Evolutionary conservation across 2,329 filamentous ascomycete species (phyloP).

Genomic region (Pezicula radicicola): DNA sequence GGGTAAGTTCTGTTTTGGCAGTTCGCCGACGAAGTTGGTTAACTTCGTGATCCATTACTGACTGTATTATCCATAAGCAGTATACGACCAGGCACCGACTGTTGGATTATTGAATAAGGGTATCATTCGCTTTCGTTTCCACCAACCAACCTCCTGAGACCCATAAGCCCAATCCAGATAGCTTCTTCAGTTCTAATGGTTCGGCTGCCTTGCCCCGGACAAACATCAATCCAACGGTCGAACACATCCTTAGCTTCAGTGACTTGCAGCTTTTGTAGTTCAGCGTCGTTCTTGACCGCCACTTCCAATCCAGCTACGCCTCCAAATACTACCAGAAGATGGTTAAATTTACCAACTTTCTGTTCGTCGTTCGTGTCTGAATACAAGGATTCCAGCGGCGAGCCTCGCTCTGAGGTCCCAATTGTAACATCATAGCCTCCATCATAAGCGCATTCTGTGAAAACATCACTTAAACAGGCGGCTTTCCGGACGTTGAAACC

Average conservation of each 20-base stretch:
- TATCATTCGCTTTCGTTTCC: conserved; percentile 16
- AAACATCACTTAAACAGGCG: conserved; percentile 65
- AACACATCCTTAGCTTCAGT: conserved; percentile 67
- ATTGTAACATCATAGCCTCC: conserved; percentile 80
- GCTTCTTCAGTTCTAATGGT: conserved; percentile 85
- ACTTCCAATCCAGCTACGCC: conserved; percentile 78
- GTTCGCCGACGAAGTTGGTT: too few species aligned
- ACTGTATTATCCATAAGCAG: neutral
- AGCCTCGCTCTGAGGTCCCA: conserved; percentile 75
- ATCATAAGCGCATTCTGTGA: conserved; percentile 72
- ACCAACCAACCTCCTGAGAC: conserved; percentile 54
- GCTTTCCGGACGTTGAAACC: conserved; percentile 72
- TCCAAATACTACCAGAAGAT: conserved; percentile 77
- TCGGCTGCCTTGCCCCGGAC: conserved; percentile 76
- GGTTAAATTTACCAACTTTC: conserved; percentile 50
- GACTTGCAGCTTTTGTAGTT: conserved; percentile 54
- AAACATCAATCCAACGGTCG: conserved; percentile 79
- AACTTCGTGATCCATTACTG: too few species aligned
- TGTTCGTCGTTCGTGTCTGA: conserved; percentile 19
- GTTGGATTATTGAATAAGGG: neutral
- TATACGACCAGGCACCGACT: neutral
- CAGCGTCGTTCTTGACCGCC: conserved; percentile 61
- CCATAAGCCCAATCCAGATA: conserved; percentile 71
- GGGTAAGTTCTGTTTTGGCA: too few species aligned
- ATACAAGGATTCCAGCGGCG: conserved; percentile 33